A percentile compares a stretch with the other conserved stretches of the same genome.
Evolutionary conservation across 2,329 filamentous ascomycete genomes (phyloP).

Genomic region (Cadophora sp.): DNA sequence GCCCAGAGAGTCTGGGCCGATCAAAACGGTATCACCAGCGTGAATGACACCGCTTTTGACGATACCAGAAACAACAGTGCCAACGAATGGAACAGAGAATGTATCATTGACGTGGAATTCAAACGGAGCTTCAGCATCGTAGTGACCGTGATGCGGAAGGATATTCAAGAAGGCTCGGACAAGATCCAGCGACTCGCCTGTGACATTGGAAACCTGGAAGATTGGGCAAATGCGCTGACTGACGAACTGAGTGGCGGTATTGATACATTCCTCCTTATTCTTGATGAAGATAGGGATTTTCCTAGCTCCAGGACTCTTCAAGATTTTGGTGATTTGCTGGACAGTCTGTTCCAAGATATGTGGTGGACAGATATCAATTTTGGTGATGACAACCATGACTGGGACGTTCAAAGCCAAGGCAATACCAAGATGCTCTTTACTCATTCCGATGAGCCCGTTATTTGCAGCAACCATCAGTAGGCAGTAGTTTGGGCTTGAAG

Average conservation of each 20-base stretch:
- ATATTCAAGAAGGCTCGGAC: constrained; percentile 95
- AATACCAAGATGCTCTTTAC: constrained; percentile 95
- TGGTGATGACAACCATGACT: constrained; percentile 97
- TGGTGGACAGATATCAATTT: constrained; percentile 97
- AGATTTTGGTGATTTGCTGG: constrained; percentile 86
- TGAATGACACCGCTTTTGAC: constrained; percentile 89
- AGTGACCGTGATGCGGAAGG: constrained; percentile 90
- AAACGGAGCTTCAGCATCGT: constrained; percentile 85
- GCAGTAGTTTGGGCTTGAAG: constrained; percentile 96
- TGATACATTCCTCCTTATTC: constrained; percentile 87
- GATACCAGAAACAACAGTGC: constrained; percentile 94
- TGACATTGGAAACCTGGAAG: constrained; percentile 98
- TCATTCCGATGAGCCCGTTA: constrained; percentile 97
- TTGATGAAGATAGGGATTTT: constrained; percentile 98
- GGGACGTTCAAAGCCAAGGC: constrained; percentile 94
- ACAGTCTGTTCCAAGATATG: constrained; percentile 95
- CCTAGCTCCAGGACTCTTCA: constrained; percentile 90
- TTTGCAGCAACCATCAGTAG: constrained; percentile 98
- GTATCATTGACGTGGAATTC: constrained; percentile 98
- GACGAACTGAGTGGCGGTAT: constrained; percentile 95
- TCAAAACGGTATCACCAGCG: constrained; percentile 84
- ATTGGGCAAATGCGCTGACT: constrained; percentile 95
- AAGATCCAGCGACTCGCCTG: constrained; percentile 86
- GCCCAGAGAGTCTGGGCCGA: constrained; percentile 89
- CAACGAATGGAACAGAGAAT: constrained; percentile 96